phyloP scores from a whole-genome alignment of 345 rosid genomes.

The Melaleuca alternifolia region DNA sequence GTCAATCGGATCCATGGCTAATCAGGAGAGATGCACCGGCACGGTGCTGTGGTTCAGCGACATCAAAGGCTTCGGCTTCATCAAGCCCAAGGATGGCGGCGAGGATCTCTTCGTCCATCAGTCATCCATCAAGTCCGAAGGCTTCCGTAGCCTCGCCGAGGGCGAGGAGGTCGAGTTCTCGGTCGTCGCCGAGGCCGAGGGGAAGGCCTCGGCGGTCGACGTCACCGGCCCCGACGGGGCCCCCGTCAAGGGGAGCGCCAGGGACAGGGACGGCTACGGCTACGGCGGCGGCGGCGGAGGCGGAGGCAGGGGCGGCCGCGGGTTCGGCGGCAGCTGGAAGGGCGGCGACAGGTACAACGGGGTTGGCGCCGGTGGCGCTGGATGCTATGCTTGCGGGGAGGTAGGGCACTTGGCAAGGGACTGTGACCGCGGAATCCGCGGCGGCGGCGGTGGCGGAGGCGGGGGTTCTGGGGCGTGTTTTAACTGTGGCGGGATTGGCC shows the following conservation, averaged over 20 bases:
- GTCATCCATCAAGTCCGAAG: constrained; percentile 52
- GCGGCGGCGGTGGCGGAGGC: constrained; percentile 11
- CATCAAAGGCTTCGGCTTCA: constrained; percentile 66
- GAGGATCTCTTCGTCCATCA: constrained; percentile 77
- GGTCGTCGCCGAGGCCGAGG: constrained; percentile 19
- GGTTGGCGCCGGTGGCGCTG: constrained; percentile 4
- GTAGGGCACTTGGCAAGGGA: constrained; percentile 50
- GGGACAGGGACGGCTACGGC: constrained; percentile 22
- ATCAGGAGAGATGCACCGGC: constrained; percentile 43
- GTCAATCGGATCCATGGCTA: constrained; percentile 7
- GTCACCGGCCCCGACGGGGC: constrained; percentile 40
- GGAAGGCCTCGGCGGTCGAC: constrained; percentile 36
- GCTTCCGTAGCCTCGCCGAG: constrained; percentile 39
- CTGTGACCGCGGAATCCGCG: constrained; percentile 12
- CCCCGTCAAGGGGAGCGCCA: constrained; percentile 14
- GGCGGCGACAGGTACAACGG: constrained; percentile 10
- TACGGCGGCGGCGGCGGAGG: constrained; percentile 14
- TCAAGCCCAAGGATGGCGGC: constrained; percentile 55
- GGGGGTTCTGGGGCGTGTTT: constrained; percentile 32
- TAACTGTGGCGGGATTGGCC: constrained; percentile 50
- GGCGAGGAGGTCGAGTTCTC: constrained; percentile 47
- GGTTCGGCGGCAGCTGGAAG: constrained; percentile 1
- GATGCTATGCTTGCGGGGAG: constrained; percentile 51
- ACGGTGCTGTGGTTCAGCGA: constrained; percentile 55
- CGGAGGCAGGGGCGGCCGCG: constrained; percentile 3